Percentiles rank a stretch among this genome's conserved stretches.
phyloP scores from a whole-genome alignment of 78 protist genomes.

The slime mould (Dictyostelium discoideum) region DNA sequence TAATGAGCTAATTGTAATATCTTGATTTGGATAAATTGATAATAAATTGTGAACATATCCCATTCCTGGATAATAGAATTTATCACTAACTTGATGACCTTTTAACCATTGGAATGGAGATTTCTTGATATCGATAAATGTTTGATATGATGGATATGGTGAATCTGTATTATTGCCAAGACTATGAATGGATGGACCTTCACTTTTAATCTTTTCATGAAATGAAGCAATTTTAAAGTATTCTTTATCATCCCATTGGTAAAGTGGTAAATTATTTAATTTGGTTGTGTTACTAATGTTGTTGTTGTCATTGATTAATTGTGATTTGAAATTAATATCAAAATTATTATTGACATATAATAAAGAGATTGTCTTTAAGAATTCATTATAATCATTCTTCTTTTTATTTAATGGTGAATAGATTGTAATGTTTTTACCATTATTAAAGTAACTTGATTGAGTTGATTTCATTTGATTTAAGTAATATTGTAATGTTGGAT shows the following conservation, averaged over 20 bases:
- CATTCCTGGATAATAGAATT: slow-evolving; percentile 34
- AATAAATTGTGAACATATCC: slow-evolving; percentile 26
- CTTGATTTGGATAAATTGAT: not conserved
- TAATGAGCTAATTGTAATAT: not conserved
- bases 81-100: slow-evolving; percentile 35
- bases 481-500: slow-evolving; percentile 24
- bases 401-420: not conserved
- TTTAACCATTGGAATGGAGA: slow-evolving; percentile 39
- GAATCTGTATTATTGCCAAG: not conserved
- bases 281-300: not conserved
- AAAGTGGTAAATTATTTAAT: not conserved
- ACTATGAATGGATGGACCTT: not conserved
- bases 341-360: not conserved
- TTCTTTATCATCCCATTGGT: slow-evolving; percentile 25
- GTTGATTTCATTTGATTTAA: not conserved
- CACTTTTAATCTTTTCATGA: not conserved
- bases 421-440: not conserved
- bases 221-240: not conserved
- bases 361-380: not conserved
- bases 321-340: not conserved
- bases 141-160: not conserved
- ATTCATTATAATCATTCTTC: not conserved
- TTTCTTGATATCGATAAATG: slow-evolving; percentile 3
- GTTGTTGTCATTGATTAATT: not conserved
- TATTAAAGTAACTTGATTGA: not conserved